Percentiles rank a stretch among this genome's conserved stretches.
These are phyloP conservation scores for Phialocephala sp. DNA, from an alignment of 2,329 filamentous ascomycete genomes.

Conservation along the genomic window DNA sequence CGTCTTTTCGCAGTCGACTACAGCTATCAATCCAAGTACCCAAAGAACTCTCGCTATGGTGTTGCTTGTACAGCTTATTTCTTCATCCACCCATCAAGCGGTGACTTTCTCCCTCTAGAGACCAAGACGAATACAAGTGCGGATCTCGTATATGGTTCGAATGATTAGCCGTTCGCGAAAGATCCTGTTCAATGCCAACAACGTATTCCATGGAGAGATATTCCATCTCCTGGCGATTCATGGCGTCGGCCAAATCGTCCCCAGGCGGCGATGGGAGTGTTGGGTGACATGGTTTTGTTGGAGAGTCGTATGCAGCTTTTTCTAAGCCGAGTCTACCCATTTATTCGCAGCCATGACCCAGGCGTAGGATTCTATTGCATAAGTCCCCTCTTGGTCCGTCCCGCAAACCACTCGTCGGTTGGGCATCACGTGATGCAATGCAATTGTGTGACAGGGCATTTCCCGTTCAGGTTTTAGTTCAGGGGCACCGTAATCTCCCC, in stretches of 20 bases:
- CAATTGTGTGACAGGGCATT: no score
- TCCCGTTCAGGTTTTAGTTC: no score
- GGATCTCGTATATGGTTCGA: constrained; percentile 48
- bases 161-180: constrained; percentile 59
- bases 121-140: constrained; percentile 52
- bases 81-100: constrained; percentile 48
- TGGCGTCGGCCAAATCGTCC: constrained; percentile 50
- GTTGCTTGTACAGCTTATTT: constrained; percentile 54
- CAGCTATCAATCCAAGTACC: constrained; percentile 43
- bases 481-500: no score
- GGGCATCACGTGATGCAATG: no score
- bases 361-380: no score
- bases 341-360: no score
- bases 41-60: constrained; percentile 42
- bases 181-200: constrained; percentile 55
- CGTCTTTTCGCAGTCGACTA: constrained; percentile 53
- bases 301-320: constrained; percentile 25
- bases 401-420: no score
- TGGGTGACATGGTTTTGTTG: constrained; percentile 44
- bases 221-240: constrained; percentile 51
- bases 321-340: no score
- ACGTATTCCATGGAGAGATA: constrained; percentile 52
- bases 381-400: no score
- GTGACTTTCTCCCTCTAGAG: constrained; percentile 54
- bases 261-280: constrained; percentile 52